Conservation (phyloP, 495 filamentous ascomycete genomes). For the Immersiella caudata region DNA sequence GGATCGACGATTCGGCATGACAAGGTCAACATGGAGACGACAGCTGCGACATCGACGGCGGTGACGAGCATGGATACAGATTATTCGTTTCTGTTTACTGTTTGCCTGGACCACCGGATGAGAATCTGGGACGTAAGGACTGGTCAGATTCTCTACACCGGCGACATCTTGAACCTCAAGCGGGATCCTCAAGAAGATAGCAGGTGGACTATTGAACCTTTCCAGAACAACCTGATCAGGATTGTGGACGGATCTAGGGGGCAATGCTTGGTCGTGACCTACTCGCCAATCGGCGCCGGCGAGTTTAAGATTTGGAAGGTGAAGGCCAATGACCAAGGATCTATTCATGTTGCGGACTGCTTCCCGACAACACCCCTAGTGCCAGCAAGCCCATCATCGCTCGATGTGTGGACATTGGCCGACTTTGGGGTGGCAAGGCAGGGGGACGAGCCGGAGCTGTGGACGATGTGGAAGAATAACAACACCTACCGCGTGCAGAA, state of each 20-base stretch:
- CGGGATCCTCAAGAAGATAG: constrained; percentile 58
- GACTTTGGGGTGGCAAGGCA: constrained; percentile 70
- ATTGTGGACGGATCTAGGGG: constrained; percentile 68
- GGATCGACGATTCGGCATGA: constrained; percentile 66
- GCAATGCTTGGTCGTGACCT: constrained; percentile 75
- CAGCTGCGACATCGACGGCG: constrained; percentile 62
- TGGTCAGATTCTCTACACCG: constrained; percentile 69
- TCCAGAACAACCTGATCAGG: constrained; percentile 69
- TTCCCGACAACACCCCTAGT: constrained; percentile 63
- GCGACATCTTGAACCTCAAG: constrained; percentile 65
- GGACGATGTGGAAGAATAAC: constrained; percentile 88
- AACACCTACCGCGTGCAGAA: constrained; percentile 72
- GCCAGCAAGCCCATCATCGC: constrained; percentile 68
- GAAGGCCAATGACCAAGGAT: constrained; percentile 61
- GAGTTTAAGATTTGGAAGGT: constrained; percentile 96
- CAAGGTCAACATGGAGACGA: constrained; percentile 66
- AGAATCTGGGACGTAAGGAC: constrained; percentile 81
- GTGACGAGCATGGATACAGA: constrained; percentile 50
- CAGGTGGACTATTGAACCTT: constrained; percentile 75
- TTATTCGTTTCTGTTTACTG: constrained; percentile 70
- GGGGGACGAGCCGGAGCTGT: constrained; percentile 60
- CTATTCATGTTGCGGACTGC: constrained; percentile 68
- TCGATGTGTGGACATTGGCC: constrained; percentile 82
- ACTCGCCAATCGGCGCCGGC: constrained; percentile 81
- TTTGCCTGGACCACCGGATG: constrained; percentile 83